Percentiles rank a stretch among this genome's conserved stretches.
Evolutionary conservation across 352 stramenopile genomes (phyloP).

Genomic region (Phytophthora quininea): DNA sequence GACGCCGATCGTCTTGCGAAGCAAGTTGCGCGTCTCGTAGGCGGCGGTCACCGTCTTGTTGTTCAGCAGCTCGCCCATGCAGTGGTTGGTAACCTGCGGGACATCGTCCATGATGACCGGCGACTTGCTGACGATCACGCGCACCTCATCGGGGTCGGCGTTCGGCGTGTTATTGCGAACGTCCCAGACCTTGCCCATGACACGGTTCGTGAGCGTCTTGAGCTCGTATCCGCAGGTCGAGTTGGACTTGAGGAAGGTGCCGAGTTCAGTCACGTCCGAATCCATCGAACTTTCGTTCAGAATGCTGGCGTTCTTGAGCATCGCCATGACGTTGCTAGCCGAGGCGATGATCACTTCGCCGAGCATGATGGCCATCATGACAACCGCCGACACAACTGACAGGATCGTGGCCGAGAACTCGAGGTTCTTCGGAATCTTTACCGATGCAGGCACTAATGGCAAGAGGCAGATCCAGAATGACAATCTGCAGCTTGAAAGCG

Average conservation of each 20-base stretch:
- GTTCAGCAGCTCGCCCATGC: slow-evolving; percentile 36
- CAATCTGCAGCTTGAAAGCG: slow-evolving; percentile 32
- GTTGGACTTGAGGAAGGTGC: slow-evolving; percentile 26
- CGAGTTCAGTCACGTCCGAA: slow-evolving; percentile 7
- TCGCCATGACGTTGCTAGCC: slow-evolving; percentile 27
- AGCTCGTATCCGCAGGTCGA: slow-evolving; percentile 35
- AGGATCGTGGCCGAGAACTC: slow-evolving; percentile 25
- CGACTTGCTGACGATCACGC: slow-evolving; percentile 30
- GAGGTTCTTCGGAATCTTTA: slow-evolving; percentile 26
- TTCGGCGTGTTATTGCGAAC: slow-evolving; percentile 28
- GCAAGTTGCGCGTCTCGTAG: slow-evolving; percentile 26
- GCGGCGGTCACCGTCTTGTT: slow-evolving; percentile 25
- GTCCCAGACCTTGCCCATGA: slow-evolving; percentile 39
- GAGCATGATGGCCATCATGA: slow-evolving; percentile 39
- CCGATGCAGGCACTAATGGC: slow-evolving; percentile 22
- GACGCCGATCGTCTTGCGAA: slow-evolving; percentile 37
- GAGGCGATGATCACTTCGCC: slow-evolving; percentile 27
- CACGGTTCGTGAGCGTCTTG: slow-evolving; percentile 35
- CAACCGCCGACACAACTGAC: slow-evolving; percentile 20
- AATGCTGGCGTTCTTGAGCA: slow-evolving; percentile 32
- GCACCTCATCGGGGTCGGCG: slow-evolving; percentile 24
- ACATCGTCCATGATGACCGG: slow-evolving; percentile 27
- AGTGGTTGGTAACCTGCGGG: slow-evolving; percentile 35
- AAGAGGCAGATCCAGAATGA: slow-evolving; percentile 28
- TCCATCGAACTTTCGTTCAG: slow-evolving; percentile 17